phyloP scores from a whole-genome alignment of 2,329 filamentous ascomycete genomes.

The Simplicillium aogashimaense region DNA sequence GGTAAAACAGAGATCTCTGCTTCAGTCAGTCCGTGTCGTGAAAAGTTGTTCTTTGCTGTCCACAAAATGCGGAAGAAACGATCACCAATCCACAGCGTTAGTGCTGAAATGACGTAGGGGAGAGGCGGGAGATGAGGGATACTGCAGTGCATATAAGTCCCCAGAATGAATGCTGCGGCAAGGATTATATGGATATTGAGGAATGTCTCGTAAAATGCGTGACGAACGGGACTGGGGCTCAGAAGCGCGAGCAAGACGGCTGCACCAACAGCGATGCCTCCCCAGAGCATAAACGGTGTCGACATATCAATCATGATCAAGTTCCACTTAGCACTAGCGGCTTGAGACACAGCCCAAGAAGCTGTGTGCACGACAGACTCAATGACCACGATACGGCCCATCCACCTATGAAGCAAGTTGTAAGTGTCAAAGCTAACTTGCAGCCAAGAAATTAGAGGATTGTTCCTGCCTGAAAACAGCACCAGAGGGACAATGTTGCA shows the following conservation, averaged over 20 bases:
- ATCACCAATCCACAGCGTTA: slow-evolving; percentile 60
- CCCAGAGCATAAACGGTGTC: slow-evolving; percentile 43
- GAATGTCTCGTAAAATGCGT: slow-evolving; percentile 74
- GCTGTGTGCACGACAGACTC: slow-evolving; percentile 54
- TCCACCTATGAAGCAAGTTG: slow-evolving; percentile 73
- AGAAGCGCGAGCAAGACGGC: not conserved
- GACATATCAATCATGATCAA: slow-evolving; percentile 24
- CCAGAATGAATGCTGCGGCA: slow-evolving; percentile 49
- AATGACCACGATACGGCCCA: slow-evolving; percentile 64
- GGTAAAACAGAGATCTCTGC: slow-evolving; percentile 67
- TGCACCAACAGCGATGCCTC: slow-evolving; percentile 35
- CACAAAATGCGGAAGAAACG: slow-evolving; percentile 48
- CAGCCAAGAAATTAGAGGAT: slow-evolving; percentile 62
- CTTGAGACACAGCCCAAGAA: slow-evolving; percentile 38
- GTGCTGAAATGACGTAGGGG: slow-evolving; percentile 48
- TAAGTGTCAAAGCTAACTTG: slow-evolving; percentile 74
- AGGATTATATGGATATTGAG: slow-evolving; percentile 60
- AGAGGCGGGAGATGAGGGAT: slow-evolving; percentile 44
- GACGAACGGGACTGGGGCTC: slow-evolving; percentile 49
- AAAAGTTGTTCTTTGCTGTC: slow-evolving; percentile 56
- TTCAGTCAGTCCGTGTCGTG: slow-evolving; percentile 40
- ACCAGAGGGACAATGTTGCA: slow-evolving; percentile 74
- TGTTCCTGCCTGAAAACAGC: slow-evolving; percentile 66
- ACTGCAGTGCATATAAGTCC: slow-evolving; percentile 57
- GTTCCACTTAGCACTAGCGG: slow-evolving; percentile 40